Base-by-base conservation (phyloP, 768 basidiomycete species). In the Macrolepiota albuminosa region DNA sequence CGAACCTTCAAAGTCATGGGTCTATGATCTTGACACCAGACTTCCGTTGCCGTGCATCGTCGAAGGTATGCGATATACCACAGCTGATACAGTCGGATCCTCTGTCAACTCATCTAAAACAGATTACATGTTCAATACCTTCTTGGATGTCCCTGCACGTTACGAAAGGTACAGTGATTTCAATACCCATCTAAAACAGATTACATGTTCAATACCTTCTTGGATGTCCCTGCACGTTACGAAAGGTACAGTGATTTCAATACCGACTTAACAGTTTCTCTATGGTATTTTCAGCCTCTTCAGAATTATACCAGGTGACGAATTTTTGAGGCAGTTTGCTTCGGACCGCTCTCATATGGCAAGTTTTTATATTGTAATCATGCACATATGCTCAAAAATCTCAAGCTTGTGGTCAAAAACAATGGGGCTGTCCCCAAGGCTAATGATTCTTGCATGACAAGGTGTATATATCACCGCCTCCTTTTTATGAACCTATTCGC, bases 271-370 rank as follows among this genome's bases (percentile, higher is more conserved):
- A 13, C 10, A 11, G 18, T 46, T 10, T 50, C 13, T 53, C 6
- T 33, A 40, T n/a, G 18, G 16, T 33, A 36, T 14, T 61, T 42
- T 31, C 67, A 90, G 88, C 68, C 64, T 77, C 49, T 89, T 89
- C 70, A 79, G 88, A 67, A 78, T 88, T 36, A 72, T 91, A 59
- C 77, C 81, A 59, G 83, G 79, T 18, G 60, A 70, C 36, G 69
- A 70, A 13, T 88, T 77, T 67, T 69, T 89, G 46, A 72, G 81
- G 62, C 67, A 82, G 65, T 89, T 91, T 73, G 85, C 87, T 10
- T 89, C 88, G 21, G 87, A 91, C 69, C 76, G 88, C 66, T 86
- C 87, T 56, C 88, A 90, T 70, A 90, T 91, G 88, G 86, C 86
- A 63, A 67, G 50, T 39, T 62, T 29, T 61, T 47, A 59, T 42